Evolutionary conservation across 495 filamentous ascomycete genomes (phyloP).

Genomic region (Aspergillus saccharolyticus): DNA sequence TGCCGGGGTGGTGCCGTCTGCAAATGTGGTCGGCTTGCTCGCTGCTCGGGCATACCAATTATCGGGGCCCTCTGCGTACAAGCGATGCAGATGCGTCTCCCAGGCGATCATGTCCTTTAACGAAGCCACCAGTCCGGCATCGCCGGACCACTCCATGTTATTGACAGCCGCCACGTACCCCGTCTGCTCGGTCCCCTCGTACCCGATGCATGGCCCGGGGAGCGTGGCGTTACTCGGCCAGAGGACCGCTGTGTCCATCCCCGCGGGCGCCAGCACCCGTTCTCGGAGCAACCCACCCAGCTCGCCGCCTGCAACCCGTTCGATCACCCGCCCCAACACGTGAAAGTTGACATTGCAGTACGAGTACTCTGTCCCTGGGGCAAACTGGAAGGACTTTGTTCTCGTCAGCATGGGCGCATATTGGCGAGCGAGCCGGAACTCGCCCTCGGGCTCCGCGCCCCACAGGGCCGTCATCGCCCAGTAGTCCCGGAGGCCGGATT

Average conservation of each 20-base stretch:
- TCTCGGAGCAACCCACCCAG: constrained; percentile 24
- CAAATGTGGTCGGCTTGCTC: constrained; percentile 14
- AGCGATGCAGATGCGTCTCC: constrained; percentile 25
- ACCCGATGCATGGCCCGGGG: constrained; percentile 28
- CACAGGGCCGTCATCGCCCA: constrained; percentile 33
- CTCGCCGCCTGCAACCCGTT: constrained; percentile 18
- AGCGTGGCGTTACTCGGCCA: constrained; percentile 23
- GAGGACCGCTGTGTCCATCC: constrained; percentile 26
- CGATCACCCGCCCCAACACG: constrained; percentile 23
- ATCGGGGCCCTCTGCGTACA: constrained; percentile 16
- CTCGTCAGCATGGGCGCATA: constrained; percentile 18
- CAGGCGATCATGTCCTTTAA: constrained; percentile 33
- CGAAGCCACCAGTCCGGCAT: constrained; percentile 33
- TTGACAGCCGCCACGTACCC: constrained; percentile 24
- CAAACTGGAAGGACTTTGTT: constrained; percentile 26
- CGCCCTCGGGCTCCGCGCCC: constrained; percentile 27
- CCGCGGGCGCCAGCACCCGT: constrained; percentile 24
- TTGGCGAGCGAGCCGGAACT: constrained; percentile 11
- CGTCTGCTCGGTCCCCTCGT: constrained; percentile 22
- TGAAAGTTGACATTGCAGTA: constrained; percentile 33
- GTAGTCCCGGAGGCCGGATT: constrained; percentile 33
- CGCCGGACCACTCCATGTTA: constrained; percentile 32
- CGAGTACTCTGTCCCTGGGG: constrained; percentile 27
- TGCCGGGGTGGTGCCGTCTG: constrained; percentile 19
- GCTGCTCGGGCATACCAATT: constrained; percentile 23